Evolutionary conservation across 1,284 basidiomycete genomes (phyloP), one percentile per base, ranked within the genome.

Genomic region (Xanthoconium separans): DNA sequence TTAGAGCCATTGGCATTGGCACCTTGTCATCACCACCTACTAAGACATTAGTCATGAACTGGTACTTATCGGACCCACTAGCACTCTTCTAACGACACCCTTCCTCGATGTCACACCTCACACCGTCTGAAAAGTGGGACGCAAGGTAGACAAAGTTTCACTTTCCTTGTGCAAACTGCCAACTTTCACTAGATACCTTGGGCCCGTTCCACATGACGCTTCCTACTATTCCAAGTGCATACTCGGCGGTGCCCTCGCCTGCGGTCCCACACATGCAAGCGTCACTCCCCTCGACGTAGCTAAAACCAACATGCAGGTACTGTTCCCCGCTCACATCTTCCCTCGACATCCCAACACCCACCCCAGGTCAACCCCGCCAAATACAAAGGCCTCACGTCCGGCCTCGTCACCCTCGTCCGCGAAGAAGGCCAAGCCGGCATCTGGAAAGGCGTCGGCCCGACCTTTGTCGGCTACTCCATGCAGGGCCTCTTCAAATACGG

Each of bases 401-500:
- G 86, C 65, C 80, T 96, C 61, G 80, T 82, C 56, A 82, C 84
- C 56, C 85, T 98, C 70, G 65, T 93, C 56, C 84, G 86, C 54
- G 89, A 90, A 72, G 91, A 95, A 75, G 92, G 93, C 66, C 75
- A 83, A 60, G 83, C 74, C 50, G 96, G 93, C 70, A 85, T 98
- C 71, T 89, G 95, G 79, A 98, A 96, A 70, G 96, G 95, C 66
- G 81, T 98, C 70, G 93, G 92, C 45, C 93, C 93, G 50, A 95
- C 93, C 51, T 80, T 93, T 64, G 79, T 96, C 73, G 95, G 95
- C 56, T 98, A 98, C 81, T 91, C 94, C 20, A 82, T 96, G 63
- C 96, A 98, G 77, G 96, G 95, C 69, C 85, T 94, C 79, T 91
- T 95, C 85, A 98, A 98, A 78, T 97, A 93, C 74, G 93, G 93